Conservation (phyloP, 441 rosid genomes). For the Adansonia madagascariensis region DNA sequence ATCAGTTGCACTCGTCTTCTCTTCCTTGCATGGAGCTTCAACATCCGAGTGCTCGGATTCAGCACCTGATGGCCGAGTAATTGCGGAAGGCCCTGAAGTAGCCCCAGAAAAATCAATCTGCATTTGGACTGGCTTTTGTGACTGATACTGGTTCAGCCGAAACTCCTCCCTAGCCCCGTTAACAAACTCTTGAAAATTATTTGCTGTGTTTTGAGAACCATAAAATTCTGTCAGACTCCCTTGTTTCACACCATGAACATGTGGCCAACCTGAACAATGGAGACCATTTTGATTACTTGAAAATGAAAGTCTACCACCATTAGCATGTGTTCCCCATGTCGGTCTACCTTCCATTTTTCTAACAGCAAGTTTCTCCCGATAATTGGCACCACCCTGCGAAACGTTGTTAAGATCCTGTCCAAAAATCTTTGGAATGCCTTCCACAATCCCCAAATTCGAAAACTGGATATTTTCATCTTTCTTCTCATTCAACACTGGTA, state of each 20-base stretch:
- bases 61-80: slow-evolving; percentile 40
- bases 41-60: slow-evolving; percentile 72
- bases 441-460: slow-evolving; percentile 39
- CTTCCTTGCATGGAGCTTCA: slow-evolving; percentile 68
- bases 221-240: slow-evolving; percentile 46
- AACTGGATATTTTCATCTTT: slow-evolving; percentile 51
- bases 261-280: slow-evolving; percentile 62
- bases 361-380: slow-evolving; percentile 79
- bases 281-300: slow-evolving; percentile 47
- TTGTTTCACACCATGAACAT: slow-evolving; percentile 47
- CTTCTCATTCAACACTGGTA: slow-evolving; percentile 45
- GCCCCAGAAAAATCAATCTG: slow-evolving; percentile 74
- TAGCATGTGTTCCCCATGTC: slow-evolving; percentile 48
- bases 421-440: slow-evolving; percentile 61
- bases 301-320: slow-evolving; percentile 56
- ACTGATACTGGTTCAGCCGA: slow-evolving; percentile 41
- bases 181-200: slow-evolving; percentile 49
- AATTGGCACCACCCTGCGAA: slow-evolving; percentile 43
- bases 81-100: slow-evolving; percentile 54
- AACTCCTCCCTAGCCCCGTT: slow-evolving; percentile 53
- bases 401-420: slow-evolving; percentile 67
- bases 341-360: slow-evolving; percentile 79
- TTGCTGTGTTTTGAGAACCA: slow-evolving; percentile 45
- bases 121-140: slow-evolving; percentile 63
- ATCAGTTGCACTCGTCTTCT: slow-evolving; percentile 42